Evolutionary conservation across 208 protist genomes (phyloP), one percentile per base, ranked within the genome.

Genomic region (Leishmania tarentolae): DNA sequence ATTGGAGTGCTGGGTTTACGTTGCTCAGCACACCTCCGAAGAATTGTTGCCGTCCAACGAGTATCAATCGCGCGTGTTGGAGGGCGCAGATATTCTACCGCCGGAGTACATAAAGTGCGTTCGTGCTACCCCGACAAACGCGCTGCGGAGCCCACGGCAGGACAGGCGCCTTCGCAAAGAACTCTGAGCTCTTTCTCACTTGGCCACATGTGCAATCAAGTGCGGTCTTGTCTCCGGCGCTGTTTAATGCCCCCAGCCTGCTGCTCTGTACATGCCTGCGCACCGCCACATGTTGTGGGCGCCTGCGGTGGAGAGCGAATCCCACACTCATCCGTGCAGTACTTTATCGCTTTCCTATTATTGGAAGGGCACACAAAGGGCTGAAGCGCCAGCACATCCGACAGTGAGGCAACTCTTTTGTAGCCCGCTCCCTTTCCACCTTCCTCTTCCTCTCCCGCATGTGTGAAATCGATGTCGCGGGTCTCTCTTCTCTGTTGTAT

Each of bases 21-120:
- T 90, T 68, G 88, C 88, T 5, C 80, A 76, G 68, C 70, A 84
- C 11, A 92, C 88, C 17, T 77, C 75, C 0, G 88, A 92, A 65
- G 75, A 76, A 28, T 40, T 90, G 50, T 61, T 92, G 63, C 88
- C 88, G 42, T 90, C 86, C 9, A 79, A 73, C 42, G 88, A 92
- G 84, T 92, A 92, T 78, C 74, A 88, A 28, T 56, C 80, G 2
- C 83, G 88, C 19, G 88, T 92, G 46, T 78, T 92, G 42, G 88
- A 92, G 66, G 88, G 88, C 19, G 61, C 68, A 0, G 86, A 92
- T 40, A 88, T 89, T 53, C 65, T 92, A 2, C 88, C 88, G 3
- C 65, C 72, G 35, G 88, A 80, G 61, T 92, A 92, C 84, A 83
- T 87, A 19, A 75, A 87, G 37, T 81, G 73, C 21, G 90, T 92